A percentile compares a stretch with the other conserved stretches of the same genome.
These are phyloP conservation scores for Penicillium thymicola DNA, from an alignment of 2,329 filamentous ascomycete species.

Conservation along the genomic window DNA sequence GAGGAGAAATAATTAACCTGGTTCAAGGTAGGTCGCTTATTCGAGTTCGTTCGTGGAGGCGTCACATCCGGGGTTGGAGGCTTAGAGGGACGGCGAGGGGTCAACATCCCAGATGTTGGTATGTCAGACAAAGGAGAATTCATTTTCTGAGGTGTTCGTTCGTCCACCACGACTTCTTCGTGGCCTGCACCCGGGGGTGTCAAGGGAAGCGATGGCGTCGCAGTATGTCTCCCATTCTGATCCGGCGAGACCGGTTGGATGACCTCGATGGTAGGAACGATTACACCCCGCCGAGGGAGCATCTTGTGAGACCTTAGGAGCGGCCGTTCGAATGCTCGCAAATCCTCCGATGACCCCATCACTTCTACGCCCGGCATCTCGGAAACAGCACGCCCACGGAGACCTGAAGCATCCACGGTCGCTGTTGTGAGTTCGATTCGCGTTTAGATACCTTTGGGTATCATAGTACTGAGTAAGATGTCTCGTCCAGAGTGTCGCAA, in stretches of 20 bases:
- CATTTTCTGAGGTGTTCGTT: slow-evolving; percentile 23
- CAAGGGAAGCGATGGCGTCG: slow-evolving; percentile 35
- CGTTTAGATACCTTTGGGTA: background rate
- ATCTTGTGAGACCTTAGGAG: slow-evolving; percentile 42
- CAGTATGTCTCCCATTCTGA: slow-evolving; percentile 23
- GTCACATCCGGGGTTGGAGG: slow-evolving; percentile 74
- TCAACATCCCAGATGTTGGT: slow-evolving; percentile 39
- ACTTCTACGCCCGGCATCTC: slow-evolving; percentile 33
- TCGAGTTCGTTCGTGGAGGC: slow-evolving; percentile 55
- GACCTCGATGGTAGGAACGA: slow-evolving; percentile 21
- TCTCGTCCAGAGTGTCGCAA: slow-evolving; percentile 3
- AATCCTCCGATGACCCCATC: slow-evolving; percentile 27
- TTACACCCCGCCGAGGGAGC: slow-evolving; percentile 37
- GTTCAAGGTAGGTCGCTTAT: slow-evolving; percentile 38
- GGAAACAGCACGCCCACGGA: slow-evolving; percentile 1
- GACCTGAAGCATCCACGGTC: slow-evolving; percentile 3
- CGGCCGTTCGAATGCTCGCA: slow-evolving; percentile 27
- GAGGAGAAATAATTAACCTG: slow-evolving; percentile 56
- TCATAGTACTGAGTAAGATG: slow-evolving; percentile 6
- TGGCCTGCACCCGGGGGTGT: slow-evolving; percentile 36
- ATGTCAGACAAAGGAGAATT: slow-evolving; percentile 25
- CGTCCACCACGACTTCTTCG: slow-evolving; percentile 20
- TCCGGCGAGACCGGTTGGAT: slow-evolving; percentile 24
- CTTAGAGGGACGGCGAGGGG: slow-evolving; percentile 63
- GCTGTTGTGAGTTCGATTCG: background rate